Evolutionary conservation across 148 eudicot species (phyloP), one percentile per base, ranked within the genome.

Genomic region (Rhododendron molle): DNA sequence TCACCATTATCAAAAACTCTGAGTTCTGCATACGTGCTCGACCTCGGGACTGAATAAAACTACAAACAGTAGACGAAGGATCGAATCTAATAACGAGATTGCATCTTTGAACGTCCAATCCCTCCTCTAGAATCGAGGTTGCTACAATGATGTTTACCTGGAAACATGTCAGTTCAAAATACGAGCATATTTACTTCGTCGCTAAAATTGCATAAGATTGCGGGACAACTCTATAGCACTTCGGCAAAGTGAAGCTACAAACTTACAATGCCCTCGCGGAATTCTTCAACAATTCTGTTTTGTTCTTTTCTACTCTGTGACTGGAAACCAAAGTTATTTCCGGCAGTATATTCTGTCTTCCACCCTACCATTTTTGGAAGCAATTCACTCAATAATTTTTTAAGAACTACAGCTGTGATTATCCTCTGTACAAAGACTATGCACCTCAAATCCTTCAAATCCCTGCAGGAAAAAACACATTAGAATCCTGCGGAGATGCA

Each of bases 81-180:
- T 93, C 93, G 54, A 93, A 92, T 36, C 95, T 90, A 43, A 93
- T 87, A 81, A 93, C 95, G 80, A 93, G 87, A 87, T 93, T 93
- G 88, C 93, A 93, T 85, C 93, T 91, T 84, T 91, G 95, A 65
- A 93, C 93, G 82, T 93, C 95, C 76, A 93, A 79, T 67, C 95
- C 93, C 80, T 93, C 95, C 86, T 97, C 98, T 71, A 97, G 98
- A 84, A 97, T 88, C 10, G 98, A 93, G 65, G 99, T 95, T 38
- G 99, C 95, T 82, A 97, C 93, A 83, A 97, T 91, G 73, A 97
- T 93, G 67, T 97, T 89, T 46, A 93, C 95, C 99, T 97, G 89
- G 80, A 84, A 34, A 78, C 21, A 81, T 38, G 85, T 74, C 67
- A 74, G 47, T 43, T 30, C 36, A 7, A 56, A 30, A 76, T 30